Evolutionary conservation across 2,329 filamentous ascomycete species (phyloP), one percentile per base, ranked within the genome.

Genomic region (Colletotrichum salicis): DNA sequence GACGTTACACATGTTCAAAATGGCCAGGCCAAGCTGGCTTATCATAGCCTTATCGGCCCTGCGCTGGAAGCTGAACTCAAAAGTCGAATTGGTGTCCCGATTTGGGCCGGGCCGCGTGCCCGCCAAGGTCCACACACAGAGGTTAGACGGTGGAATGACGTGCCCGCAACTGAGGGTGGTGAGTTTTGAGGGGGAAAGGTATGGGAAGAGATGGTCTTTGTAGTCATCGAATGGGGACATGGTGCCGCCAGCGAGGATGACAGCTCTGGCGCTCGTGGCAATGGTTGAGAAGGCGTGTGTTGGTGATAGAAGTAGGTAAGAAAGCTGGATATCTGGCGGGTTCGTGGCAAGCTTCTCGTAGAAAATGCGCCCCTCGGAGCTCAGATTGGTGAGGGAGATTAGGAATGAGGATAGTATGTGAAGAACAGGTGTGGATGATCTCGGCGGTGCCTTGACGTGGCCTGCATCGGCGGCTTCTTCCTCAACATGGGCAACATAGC

Each of bases 181-280:
- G 56, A 98, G 88, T 68, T 90, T 90, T 0, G 84, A 81, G 0
- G 86, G 76, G 0, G 88, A 79, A 0, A 97, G 81, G 60, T 93
- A 92, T 0, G 96, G 93, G 73, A 99, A 96, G 0, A 99, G 86
- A 76, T 98, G 94, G 4, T 92, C 88, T 45, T 89, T 91, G 81
- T 97, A 99, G 82, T 98, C 96, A 29, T 92, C 89, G 85, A 98
- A 97, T 0, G 96, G 96, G 2, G 96, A 97, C 96, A 99, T 98
- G 31, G 96, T 99, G 27, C 96, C 96, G 70, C 96, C 96, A 0
- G 95, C 96, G 4, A 99, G 85, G 54, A 99, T 92, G 4, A 99
- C 93, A 2, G 96, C 94, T 70, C 95, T 88, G 0, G 96, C 94
- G 73, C 93, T 91, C 35, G 94, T 91, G 2, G 96, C 94, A 63